These are phyloP conservation scores for Trichoderma gamsii DNA, from an alignment of 495 filamentous ascomycete species.

Conservation along the genomic window DNA sequence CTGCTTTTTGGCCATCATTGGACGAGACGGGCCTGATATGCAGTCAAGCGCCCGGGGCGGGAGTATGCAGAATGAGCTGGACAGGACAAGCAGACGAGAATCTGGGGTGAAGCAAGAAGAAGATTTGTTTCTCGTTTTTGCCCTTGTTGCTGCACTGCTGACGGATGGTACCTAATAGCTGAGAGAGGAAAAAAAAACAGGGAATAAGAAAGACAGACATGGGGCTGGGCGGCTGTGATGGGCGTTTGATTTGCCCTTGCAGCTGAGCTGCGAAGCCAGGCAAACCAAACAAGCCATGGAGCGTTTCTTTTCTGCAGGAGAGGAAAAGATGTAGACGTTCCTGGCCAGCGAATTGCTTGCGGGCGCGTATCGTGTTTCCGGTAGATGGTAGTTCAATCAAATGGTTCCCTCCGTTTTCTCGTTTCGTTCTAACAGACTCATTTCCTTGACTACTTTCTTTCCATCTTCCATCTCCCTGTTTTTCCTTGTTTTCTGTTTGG, in stretches of 20 bases:
- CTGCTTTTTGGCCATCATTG: not conserved
- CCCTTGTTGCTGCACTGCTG: not conserved
- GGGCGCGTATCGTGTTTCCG: not conserved
- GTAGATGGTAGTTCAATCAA: not conserved
- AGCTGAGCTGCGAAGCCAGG: too few species aligned
- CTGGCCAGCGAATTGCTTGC: too few species aligned
- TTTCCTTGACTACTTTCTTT: not conserved
- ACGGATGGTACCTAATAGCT: not conserved
- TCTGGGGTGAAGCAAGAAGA: not conserved
- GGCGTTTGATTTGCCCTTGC: slow-evolving; percentile 6
- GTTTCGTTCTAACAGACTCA: not conserved
- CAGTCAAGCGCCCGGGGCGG: slow-evolving; percentile 1
- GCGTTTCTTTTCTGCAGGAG: too few species aligned
- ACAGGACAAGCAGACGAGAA: not conserved
- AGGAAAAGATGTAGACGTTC: too few species aligned
- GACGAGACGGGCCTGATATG: not conserved
- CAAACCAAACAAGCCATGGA: too few species aligned
- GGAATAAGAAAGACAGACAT: not conserved
- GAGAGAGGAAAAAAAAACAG: too few species aligned
- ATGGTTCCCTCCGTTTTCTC: too few species aligned
- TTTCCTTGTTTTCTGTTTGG: not conserved
- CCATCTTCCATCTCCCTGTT: not conserved
- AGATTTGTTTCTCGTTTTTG: too few species aligned
- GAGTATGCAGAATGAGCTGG: not conserved
- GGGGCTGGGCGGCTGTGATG: slow-evolving; percentile 7